Conservation (phyloP, 148 eudicot species). For the Fagopyrum homotropicum region DNA sequence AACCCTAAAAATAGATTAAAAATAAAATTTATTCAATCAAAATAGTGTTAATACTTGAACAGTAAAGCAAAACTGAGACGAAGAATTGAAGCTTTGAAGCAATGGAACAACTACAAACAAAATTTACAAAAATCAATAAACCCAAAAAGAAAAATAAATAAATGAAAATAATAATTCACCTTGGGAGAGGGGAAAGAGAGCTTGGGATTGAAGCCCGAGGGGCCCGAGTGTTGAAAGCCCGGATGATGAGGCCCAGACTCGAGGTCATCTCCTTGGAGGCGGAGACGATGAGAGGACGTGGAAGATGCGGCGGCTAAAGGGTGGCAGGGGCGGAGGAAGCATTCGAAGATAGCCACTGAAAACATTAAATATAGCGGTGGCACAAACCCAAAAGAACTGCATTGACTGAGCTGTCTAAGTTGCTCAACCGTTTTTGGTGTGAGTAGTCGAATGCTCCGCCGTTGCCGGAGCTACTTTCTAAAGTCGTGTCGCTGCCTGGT, state of each 20-base stretch:
- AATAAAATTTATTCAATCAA: neutral
- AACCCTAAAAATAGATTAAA: neutral
- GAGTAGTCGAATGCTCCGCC: neutral
- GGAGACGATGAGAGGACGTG: neutral
- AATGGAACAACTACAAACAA: neutral
- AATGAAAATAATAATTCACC: neutral
- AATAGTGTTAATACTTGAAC: neutral
- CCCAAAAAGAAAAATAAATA: too few species aligned
- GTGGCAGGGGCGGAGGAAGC: conserved; percentile 49
- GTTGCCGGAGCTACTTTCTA: neutral
- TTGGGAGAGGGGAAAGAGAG: conserved; percentile 14
- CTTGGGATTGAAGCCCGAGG: conserved; percentile 9
- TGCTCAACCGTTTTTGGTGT: conserved; percentile 40
- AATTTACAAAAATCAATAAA: neutral
- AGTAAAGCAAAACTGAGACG: neutral
- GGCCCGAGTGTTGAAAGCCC: neutral
- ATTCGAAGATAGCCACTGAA: conserved; percentile 76
- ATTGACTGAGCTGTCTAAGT: conserved; percentile 68
- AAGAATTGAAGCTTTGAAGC: neutral
- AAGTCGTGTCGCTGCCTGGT: neutral
- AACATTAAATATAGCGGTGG: conserved; percentile 84
- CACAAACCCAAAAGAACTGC: conserved; percentile 91
- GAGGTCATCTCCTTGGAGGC: conserved; percentile 1
- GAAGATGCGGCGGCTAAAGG: neutral
- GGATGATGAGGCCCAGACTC: neutral